Evolutionary conservation across 176 grass and related monocot species (phyloP), one percentile per base, ranked within the genome.

Genomic region (Rhynchospora breviuscula): DNA sequence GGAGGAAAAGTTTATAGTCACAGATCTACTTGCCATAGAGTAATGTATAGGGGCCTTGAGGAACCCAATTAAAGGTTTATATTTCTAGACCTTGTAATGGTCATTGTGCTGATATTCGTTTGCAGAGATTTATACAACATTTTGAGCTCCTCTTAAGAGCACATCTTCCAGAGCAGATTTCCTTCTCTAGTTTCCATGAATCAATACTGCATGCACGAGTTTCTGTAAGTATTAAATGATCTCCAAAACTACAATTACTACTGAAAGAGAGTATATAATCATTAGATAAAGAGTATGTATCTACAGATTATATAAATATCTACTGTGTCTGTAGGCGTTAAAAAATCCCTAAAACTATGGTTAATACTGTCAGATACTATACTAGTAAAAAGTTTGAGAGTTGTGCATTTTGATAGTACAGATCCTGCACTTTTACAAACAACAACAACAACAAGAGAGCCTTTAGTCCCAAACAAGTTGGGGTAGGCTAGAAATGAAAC

Each of bases 71-170:
- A 10, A 21, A 76, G 19, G 47, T 78, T 67, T 10, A 43, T 23
- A 35, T 79, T 67, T 56, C 29, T 23, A 59, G 15, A 68, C 67
- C 35, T 79, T 73, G 18, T 52, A 67, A 67, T 57, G 10, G 1
- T 63, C 45, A 86, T 47, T 67, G 26, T 43, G 15, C 85, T 25
- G 63, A 61, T 63, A 21, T 59, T 52, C 86, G 62, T 87, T 80
- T 76, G 46, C 91, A 98, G 96, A 95, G 93, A 84, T 98, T 98
- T 89, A 73, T 89, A 62, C 96, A 98, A 89, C 93, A 98, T 87
- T 98, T 98, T 67, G 96, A 98, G 78, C 91, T 93, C 23, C 93
- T 98, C 82, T 89, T 86, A 81, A 98, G 92, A 90, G 89, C 93
- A 53, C 93, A 79, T 76, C 70, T 98, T 31, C 93, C 93, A 18